phyloP scores from a whole-genome alignment of 2,329 filamentous ascomycete species.

The Sporothrix euskadiensis region DNA sequence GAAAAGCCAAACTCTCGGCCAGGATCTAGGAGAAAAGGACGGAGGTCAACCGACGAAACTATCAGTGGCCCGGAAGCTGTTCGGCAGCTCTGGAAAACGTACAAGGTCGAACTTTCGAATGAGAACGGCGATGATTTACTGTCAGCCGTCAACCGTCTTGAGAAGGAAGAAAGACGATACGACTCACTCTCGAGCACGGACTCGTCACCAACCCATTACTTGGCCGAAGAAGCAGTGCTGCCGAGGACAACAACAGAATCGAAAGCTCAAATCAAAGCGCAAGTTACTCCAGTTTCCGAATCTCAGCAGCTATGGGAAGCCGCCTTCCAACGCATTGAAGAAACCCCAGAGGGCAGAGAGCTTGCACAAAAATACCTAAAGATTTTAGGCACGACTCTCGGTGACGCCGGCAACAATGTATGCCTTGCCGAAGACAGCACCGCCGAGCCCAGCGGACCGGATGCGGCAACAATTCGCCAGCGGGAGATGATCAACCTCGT shows the following conservation, averaged over 20 bases:
- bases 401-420: not conserved
- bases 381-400: not conserved
- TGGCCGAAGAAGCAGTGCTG: not conserved
- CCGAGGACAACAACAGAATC: too few relatives aligned
- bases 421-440: not conserved
- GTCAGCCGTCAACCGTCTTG: not conserved
- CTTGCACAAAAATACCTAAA: slow-evolving; percentile 7
- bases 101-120: not conserved
- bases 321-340: slow-evolving; percentile 13
- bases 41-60: not conserved
- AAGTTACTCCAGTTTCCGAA: not conserved
- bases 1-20: not conserved
- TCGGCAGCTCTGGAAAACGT: not conserved
- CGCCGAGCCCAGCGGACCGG: not conserved
- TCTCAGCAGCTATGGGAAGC: slow-evolving; percentile 17
- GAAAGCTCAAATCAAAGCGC: not conserved
- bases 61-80: not conserved
- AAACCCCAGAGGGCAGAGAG: not conserved
- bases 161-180: not conserved
- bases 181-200: not conserved
- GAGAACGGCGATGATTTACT: not conserved
- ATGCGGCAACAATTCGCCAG: not conserved
- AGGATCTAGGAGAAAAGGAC: not conserved
- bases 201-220: not conserved
- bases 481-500: slow-evolving; percentile 40